Base-by-base conservation (phyloP, 768 basidiomycete species). In the Termitomyces sp. region DNA sequence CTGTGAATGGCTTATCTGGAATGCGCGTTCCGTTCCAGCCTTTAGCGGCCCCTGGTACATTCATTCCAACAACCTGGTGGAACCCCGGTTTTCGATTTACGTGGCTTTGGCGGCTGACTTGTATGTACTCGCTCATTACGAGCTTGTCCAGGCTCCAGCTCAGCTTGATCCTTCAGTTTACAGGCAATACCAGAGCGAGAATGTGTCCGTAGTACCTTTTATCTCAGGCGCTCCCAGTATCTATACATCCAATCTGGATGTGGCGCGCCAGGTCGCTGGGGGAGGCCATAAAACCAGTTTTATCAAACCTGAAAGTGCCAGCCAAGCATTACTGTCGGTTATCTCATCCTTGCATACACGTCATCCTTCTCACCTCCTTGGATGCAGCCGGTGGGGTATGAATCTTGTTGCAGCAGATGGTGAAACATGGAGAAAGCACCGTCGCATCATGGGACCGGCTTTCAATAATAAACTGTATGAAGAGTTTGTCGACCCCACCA, bases 371-470 rank as follows among this genome's bases (percentile, higher is more conserved):
- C 54, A 35, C 53, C 39, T 16, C 2, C 64, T 45, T 52, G 72
- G 12, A 58, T 70, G 59, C 68, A 76, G 74, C 1, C 56, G 74
- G 16, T 79, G 74, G 69, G 80, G 79, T 2, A 71, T 73, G 68
- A 81, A 79, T 56, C 66, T 81, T 8, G 62, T 77, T n/a, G 71
- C 76, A 8, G 69, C 74, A 1, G 75, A 78, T 50, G 74, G 72
- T 3, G 74, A 77, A 7, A 66, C 62, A 3, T 80, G 79, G 77
- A 71, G 76, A 51, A 76, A 72, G 45, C 79, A 81, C 59, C 67
- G 79, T 10, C 68, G 76, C 7, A 64, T 79, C 49, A 69, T 77
- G 59, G 73, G 71, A 8, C 76, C 78, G 42, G 74, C 77, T 5
- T 81, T 80, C 60, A 74, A 70, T 40, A 71, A 71, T 30, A 64